Percentiles rank a stretch among this genome's conserved stretches.
phyloP scores from a whole-genome alignment of 176 grass and related monocot genomes.

The Bromus sterilis region DNA sequence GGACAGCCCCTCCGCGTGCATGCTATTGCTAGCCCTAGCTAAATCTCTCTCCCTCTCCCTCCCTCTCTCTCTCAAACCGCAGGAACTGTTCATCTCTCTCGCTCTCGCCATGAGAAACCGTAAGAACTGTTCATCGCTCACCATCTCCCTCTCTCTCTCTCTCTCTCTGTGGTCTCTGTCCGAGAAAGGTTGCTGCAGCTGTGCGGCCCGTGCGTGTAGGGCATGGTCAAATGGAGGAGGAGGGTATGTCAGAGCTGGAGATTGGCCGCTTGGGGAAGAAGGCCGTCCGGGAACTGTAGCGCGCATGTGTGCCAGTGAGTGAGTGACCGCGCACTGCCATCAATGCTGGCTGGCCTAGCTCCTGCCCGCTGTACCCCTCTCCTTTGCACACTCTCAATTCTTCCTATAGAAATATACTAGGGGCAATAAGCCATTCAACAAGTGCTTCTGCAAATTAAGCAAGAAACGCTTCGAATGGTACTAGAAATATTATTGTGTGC shows the following conservation, averaged over 20 bases:
- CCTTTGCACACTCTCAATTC: slow-evolving; percentile 12
- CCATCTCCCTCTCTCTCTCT: background rate
- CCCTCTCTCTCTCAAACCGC: background rate
- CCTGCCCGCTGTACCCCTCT: slow-evolving; percentile 14
- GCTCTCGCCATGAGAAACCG: slow-evolving; percentile 3
- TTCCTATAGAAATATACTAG: too few relatives aligned
- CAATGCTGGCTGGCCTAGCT: slow-evolving; percentile 16
- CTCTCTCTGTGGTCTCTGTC: background rate
- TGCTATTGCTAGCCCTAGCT: slow-evolving; percentile 20
- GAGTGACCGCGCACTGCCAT: slow-evolving; percentile 19
- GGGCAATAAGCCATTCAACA: background rate
- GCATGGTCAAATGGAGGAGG: background rate
- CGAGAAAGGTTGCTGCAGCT: background rate
- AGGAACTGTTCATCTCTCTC: background rate
- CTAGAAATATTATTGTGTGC: background rate
- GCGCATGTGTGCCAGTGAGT: slow-evolving; percentile 24
- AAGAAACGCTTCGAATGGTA: background rate
- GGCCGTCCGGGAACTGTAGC: slow-evolving; percentile 21
- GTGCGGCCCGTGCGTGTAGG: background rate
- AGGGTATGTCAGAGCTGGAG: background rate
- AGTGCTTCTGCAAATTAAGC: slow-evolving; percentile 16
- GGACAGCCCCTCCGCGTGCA: slow-evolving; percentile 21
- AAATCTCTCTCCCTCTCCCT: background rate
- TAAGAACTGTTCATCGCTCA: background rate
- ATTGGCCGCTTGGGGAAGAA: slow-evolving; percentile 3